These are phyloP conservation scores for Hygrocybe punicea DNA, from an alignment of 768 basidiomycete genomes.

Conservation along the genomic window DNA sequence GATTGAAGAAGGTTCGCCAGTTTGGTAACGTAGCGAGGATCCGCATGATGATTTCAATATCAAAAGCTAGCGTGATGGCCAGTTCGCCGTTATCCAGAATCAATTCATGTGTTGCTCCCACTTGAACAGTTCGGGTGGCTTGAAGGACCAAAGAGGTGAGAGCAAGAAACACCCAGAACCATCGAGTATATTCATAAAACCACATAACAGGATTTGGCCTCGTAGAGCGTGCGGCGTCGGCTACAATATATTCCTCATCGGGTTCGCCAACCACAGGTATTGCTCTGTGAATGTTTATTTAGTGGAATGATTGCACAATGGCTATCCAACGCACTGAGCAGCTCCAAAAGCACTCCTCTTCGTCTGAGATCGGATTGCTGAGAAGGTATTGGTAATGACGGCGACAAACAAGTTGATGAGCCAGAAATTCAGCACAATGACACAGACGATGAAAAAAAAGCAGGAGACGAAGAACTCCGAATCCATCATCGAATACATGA, in stretches of 20 bases:
- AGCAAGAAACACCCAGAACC: slow-evolving; percentile 75
- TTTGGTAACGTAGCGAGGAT: slow-evolving; percentile 69
- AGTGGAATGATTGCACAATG: slow-evolving; percentile 1
- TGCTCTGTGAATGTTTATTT: slow-evolving; percentile 22
- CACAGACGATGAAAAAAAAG: slow-evolving; percentile 79
- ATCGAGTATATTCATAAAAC: slow-evolving; percentile 56
- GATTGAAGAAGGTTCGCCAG: slow-evolving; percentile 74
- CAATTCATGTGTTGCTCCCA: slow-evolving; percentile 42
- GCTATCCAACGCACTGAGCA: slow-evolving; percentile 50
- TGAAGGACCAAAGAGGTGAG: slow-evolving; percentile 69
- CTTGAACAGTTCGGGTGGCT: slow-evolving; percentile 59
- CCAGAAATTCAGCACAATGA: slow-evolving; percentile 92
- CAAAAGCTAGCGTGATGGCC: slow-evolving; percentile 77
- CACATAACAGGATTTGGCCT: slow-evolving; percentile 50
- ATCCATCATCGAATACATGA: slow-evolving; percentile 89
- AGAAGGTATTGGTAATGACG: slow-evolving; percentile 93
- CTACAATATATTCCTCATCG: slow-evolving; percentile 60
- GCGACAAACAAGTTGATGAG: slow-evolving; percentile 91
- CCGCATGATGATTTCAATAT: slow-evolving; percentile 81
- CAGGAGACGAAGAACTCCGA: slow-evolving; percentile 86
- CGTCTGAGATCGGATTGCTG: slow-evolving; percentile 80
- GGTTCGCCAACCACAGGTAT: slow-evolving; percentile 47
- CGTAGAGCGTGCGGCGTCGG: slow-evolving; percentile 42
- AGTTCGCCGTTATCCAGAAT: slow-evolving; percentile 67
- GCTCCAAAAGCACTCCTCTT: slow-evolving; percentile 91